phyloP scores from a whole-genome alignment of 2,329 filamentous ascomycete species.

The Cytospora piceicola region DNA sequence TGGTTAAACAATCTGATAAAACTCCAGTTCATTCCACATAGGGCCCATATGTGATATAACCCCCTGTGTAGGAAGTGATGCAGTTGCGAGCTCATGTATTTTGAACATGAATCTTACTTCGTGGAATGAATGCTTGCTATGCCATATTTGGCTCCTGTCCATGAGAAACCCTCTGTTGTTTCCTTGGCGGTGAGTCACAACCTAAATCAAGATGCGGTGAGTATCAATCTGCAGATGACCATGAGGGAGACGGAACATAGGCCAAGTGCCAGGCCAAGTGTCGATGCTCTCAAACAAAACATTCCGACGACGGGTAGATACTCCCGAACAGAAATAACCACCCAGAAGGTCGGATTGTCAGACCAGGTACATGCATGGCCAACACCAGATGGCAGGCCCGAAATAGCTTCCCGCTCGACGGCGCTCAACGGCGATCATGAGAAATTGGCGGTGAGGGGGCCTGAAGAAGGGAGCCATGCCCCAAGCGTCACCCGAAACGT shows the following conservation, averaged over 20 bases:
- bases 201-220: background rate
- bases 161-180: background rate
- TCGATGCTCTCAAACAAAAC: background rate
- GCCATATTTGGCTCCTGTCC: background rate
- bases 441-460: constrained; percentile 1
- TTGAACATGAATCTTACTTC: background rate
- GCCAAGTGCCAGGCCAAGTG: background rate
- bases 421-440: background rate
- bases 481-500: background rate
- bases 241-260: background rate
- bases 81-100: background rate
- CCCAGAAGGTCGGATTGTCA: background rate
- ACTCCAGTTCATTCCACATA: background rate
- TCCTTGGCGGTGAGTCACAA: background rate
- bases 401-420: background rate
- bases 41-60: too few species aligned
- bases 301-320: background rate
- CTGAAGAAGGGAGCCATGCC: background rate
- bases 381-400: background rate
- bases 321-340: background rate
- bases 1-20: background rate
- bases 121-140: background rate
- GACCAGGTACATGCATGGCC: background rate
- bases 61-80: background rate
- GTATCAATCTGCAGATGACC: background rate